Base-by-base conservation (phyloP, 2,329 filamentous ascomycete genomes). In the Graphilbum fragrans region DNA sequence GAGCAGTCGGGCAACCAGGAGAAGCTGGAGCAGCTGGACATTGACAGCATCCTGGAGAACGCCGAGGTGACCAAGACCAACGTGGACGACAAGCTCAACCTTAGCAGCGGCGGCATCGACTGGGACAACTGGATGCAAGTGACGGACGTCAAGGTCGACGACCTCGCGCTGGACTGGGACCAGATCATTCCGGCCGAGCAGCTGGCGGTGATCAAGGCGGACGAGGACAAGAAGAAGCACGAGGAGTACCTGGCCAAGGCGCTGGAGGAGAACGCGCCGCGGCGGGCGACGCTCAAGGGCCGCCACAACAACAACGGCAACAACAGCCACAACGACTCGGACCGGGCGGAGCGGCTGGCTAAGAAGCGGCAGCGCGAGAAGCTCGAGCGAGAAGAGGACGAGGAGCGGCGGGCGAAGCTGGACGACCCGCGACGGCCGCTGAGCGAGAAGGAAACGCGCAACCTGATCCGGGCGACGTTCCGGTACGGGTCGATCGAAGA, bases 81-180 rank as follows among this genome's bases (percentile, higher is more conserved):
- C 60, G 84, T 95, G 42, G 84, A 90, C 19, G 86, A 94, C 59
- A 86, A 88, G 56, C 86, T 96, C 57, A 78, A 78, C 44, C 84
- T 94, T 35, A 94, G 88, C 44, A 92, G 90, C 55, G 93, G 92
- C 55, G 92, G 74, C 42, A 78, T 78, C 38, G 74, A 78, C 51
- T 78, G 92, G 64, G 90, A 95, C 57, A 94, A 94, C 47, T 98
- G 96, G 60, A 80, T 98, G 65, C 87, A 96, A 56, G 94, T 94
- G 55, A 95, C 92, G 1, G 92, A 98, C 59, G 90, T 96, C 60
- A 96, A 96, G 63, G 84, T 96, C 20, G 85, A 96, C 45, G 73
- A 78, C 39, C 66, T 77, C 38, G 65, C 67, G 49, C 78, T 96
- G 21, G 87, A 93, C 51, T 98, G 92, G 92, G 92, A 98, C 53